Conservation (phyloP, 169 alveolate species). For the Plasmodium sp. region DNA sequence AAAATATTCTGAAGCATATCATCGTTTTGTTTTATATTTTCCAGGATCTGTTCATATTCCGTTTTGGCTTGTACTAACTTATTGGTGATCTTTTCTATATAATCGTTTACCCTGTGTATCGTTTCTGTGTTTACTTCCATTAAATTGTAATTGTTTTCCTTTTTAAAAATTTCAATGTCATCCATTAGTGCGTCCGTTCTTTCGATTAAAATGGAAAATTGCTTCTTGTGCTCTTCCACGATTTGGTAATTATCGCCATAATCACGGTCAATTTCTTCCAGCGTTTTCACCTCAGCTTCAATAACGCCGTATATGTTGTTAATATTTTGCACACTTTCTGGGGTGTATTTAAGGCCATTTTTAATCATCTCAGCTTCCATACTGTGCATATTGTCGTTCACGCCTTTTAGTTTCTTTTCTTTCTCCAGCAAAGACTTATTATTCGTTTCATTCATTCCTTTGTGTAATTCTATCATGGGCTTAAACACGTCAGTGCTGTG, state of each 20-base stretch:
- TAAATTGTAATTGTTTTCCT: conserved; percentile 11
- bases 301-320: background rate
- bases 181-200: background rate
- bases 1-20: background rate
- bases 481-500: background rate
- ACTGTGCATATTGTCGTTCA: background rate
- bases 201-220: background rate
- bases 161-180: background rate
- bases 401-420: background rate
- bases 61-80: background rate
- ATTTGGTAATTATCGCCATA: background rate
- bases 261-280: background rate
- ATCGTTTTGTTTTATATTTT: background rate
- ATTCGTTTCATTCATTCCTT: background rate
- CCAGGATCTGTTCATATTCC: background rate
- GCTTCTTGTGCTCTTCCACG: conserved; percentile 12
- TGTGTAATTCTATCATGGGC: conserved; percentile 4
- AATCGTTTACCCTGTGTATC: background rate
- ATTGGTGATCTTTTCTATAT: background rate
- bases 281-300: background rate
- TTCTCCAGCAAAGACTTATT: conserved; percentile 1
- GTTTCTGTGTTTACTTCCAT: background rate
- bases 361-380: background rate
- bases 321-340: background rate
- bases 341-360: background rate